Evolutionary conservation across 257 asterid genomes (phyloP), one percentile per base, ranked within the genome.

Genomic region (Striga asiatica): DNA sequence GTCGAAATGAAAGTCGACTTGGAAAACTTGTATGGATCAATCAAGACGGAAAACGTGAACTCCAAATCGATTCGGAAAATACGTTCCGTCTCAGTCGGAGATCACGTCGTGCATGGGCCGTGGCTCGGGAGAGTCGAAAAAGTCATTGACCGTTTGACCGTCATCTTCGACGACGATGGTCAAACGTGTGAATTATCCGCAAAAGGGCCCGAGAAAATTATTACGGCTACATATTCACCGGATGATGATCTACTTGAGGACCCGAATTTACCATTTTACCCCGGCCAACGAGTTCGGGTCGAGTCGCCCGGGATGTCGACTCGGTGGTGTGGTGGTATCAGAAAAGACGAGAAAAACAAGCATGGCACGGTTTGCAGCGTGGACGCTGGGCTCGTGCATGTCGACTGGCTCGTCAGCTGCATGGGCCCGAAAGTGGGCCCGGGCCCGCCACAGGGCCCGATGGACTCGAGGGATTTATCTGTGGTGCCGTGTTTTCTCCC

Each of bases 71-170:
- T 92, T 46, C 77, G 39, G 34, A 92, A 68, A 61, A 46, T 88
- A n/a, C 85, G 83, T 35, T 66, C 85, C 0, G 54, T 82, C 45
- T 76, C 88, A 4, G 73, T 76, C 19, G 89, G 82, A 23, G 94
- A 92, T 64, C 70, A 60, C 43, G 97, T 84, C 22, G 69, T 78
- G 13, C 62, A 9, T n/a, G 95, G 86, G 67, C 18, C 89, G 34
- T 88, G 97, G 95, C 73, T 84, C 16, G 99, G 99, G 54, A 88
- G 83, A 80, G 87, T 82, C 4, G 93, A 79, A 35, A 82, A 78
- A 38, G 69, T 79, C 17, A 60, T 76, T n/a, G 97, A 92, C 56
- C 50, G 63, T 28, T 45, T 92, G 47, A 72, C 70, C 21, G 50
- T 92, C 34, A 64, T 82, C 60, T 82, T 82, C 31, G 93, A 88